Evolutionary conservation across 2,329 filamentous ascomycete genomes (phyloP), one percentile per base, ranked within the genome.

Genomic region (Ophidiomyces ophidiicola): DNA sequence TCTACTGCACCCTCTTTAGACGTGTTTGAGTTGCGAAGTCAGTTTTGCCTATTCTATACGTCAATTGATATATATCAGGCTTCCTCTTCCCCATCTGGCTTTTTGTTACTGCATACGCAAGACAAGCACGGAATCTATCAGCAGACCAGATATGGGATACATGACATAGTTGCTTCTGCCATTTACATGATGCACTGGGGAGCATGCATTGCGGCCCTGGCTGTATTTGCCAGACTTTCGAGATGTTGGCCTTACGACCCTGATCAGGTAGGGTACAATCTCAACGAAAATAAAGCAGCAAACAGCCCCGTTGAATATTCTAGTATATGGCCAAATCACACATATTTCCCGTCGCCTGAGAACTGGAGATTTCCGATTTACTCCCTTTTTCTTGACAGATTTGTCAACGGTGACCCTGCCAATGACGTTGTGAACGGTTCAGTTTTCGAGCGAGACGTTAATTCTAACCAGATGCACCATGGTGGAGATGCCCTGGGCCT

Each of bases 331-430:
- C 59, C 57, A n/a, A 58, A 66, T 44, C 70, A 74, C 51, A 56
- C 51, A 3, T 78, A 72, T 47, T 53, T 58, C 12, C 57, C 62
- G 0, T 78, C 74, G 14, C 76, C 76, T 1, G 53, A 60, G 0
- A 79, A 74, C 48, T 80, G 76, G 76, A 66, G 76, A 18, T 69
- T 80, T 44, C 76, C 76, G 0, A 72, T 78, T 50, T 80, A 80
- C 53, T 76, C 73, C 6, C 59, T 80, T 32, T 77, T 78, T 51
- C 56, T 78, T 7, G 76, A 80, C 53, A 63, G 73, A 43, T 80
- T 72, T 49, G 73, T 76, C 29, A 78, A 80, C 48, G 76, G 76
- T 14, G 70, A 80, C 48, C 75, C 76, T 5, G 64, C 62, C 2
- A 80, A 80, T 50, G 75, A 80, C 52, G 69, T 78, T 48, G 67